A percentile compares a stretch with the other conserved stretches of the same genome.
Evolutionary conservation across 495 filamentous ascomycete species (phyloP).

Genomic region (Podospora sp.): DNA sequence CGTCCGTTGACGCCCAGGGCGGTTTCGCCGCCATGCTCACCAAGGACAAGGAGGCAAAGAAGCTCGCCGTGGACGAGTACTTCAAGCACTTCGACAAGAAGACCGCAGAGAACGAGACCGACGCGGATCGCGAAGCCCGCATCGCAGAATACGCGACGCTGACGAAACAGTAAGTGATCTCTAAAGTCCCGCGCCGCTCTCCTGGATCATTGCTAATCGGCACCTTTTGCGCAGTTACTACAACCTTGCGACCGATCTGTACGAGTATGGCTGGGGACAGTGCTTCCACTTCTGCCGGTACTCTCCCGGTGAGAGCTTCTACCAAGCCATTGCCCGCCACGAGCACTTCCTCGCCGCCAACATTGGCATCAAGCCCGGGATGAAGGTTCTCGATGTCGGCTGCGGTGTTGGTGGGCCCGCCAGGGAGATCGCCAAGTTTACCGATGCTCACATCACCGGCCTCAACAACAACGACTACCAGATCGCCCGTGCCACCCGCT

Average conservation of each 20-base stretch:
- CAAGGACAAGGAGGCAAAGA: slow-evolving; percentile 81
- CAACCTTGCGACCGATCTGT: slow-evolving; percentile 95
- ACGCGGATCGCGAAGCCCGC: slow-evolving; percentile 76
- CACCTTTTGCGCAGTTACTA: slow-evolving; percentile 70
- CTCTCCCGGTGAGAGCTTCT: slow-evolving; percentile 82
- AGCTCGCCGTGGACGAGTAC: slow-evolving; percentile 93
- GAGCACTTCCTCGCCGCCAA: slow-evolving; percentile 96
- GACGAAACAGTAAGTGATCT: slow-evolving; percentile 78
- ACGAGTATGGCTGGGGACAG: slow-evolving; percentile 95
- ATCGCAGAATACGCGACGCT: slow-evolving; percentile 91
- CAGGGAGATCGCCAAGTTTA: slow-evolving; percentile 94
- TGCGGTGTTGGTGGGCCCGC: slow-evolving; percentile 98
- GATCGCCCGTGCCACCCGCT: slow-evolving; percentile 88
- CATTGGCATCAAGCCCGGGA: slow-evolving; percentile 81
- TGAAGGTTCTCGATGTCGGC: slow-evolving; percentile 94
- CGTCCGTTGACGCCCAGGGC: slow-evolving; percentile 68
- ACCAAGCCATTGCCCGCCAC: slow-evolving; percentile 93
- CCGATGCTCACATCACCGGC: slow-evolving; percentile 84
- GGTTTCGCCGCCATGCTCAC: slow-evolving; percentile 81
- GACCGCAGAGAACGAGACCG: slow-evolving; percentile 77
- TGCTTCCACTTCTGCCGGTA: slow-evolving; percentile 99
- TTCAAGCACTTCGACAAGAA: slow-evolving; percentile 99
- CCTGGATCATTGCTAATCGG: neutral
- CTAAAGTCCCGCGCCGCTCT: slow-evolving; percentile 9
- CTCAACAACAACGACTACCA: slow-evolving; percentile 99